phyloP scores from a whole-genome alignment of 2,329 filamentous ascomycete genomes.

The Aspergillus chevalieri region DNA sequence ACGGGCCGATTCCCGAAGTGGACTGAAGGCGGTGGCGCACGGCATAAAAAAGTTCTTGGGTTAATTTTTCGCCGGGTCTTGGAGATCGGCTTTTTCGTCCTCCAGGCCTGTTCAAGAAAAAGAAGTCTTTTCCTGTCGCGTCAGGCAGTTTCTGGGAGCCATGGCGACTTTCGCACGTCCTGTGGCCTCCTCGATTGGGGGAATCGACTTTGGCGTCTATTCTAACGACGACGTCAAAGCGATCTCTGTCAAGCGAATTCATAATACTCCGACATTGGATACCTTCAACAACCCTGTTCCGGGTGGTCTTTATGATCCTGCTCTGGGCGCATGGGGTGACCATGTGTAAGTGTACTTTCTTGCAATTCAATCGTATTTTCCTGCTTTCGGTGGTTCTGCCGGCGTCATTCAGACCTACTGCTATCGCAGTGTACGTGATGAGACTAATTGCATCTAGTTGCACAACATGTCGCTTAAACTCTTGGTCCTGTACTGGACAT shows the following conservation, averaged over 20 bases:
- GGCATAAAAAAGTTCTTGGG: constrained; percentile 37
- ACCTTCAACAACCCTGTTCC: constrained; percentile 81
- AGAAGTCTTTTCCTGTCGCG: constrained; percentile 28
- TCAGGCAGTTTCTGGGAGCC: constrained; percentile 28
- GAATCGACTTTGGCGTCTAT: constrained; percentile 85
- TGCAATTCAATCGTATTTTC: constrained; percentile 2
- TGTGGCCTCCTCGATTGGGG: constrained; percentile 72
- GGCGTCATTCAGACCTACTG: neutral
- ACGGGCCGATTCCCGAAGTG: constrained; percentile 11
- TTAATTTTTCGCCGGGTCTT: constrained; percentile 29
- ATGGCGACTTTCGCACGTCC: constrained; percentile 59
- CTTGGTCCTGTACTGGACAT: constrained; percentile 81
- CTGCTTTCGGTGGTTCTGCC: neutral
- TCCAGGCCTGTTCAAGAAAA: constrained; percentile 13
- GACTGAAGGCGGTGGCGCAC: constrained; percentile 22
- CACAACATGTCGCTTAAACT: constrained; percentile 82
- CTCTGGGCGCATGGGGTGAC: constrained; percentile 83
- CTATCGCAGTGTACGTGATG: neutral
- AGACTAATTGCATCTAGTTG: constrained; percentile 54
- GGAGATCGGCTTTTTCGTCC: constrained; percentile 19
- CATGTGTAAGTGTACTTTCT: constrained; percentile 56
- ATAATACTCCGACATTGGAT: constrained; percentile 92
- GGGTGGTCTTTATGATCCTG: constrained; percentile 86
- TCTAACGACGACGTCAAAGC: constrained; percentile 74
- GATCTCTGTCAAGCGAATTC: constrained; percentile 88